phyloP scores from a whole-genome alignment of 345 rosid genomes.

The Raphanus raphanistrum region DNA sequence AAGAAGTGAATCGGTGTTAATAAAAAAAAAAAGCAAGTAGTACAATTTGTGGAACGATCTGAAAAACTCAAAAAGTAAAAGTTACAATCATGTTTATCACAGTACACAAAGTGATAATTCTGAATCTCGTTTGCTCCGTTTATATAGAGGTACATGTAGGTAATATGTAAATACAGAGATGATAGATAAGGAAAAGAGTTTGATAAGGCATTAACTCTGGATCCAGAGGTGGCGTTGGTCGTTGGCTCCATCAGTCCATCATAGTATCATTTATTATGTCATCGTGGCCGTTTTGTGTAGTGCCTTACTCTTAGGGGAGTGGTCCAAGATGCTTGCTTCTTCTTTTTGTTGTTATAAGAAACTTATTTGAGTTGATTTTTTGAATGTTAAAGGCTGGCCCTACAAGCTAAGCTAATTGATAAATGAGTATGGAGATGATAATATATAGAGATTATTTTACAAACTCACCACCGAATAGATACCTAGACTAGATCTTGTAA shows the following conservation, averaged over 20 bases:
- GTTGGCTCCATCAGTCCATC: slow-evolving; percentile 14
- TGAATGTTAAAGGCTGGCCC: not conserved
- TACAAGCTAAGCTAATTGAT: not conserved
- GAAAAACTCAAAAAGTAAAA: not conserved
- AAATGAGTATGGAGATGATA: not conserved
- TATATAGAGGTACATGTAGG: slow-evolving; percentile 4
- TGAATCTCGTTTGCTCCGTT: not conserved
- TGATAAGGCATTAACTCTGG: slow-evolving; percentile 26
- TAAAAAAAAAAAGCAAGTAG: not conserved
- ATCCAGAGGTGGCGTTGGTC: slow-evolving; percentile 20
- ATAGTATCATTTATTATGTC: slow-evolving; percentile 12
- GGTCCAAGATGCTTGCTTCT: not conserved
- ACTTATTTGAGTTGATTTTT: not conserved
- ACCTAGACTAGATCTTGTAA: not conserved
- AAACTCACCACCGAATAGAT: not conserved
- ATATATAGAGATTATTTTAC: not conserved
- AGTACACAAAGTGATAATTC: not conserved
- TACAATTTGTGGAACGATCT: not conserved
- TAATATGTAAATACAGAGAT: slow-evolving; percentile 2
- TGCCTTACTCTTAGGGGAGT: not conserved
- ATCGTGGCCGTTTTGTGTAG: slow-evolving; percentile 14
- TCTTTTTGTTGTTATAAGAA: slow-evolving; percentile 5
- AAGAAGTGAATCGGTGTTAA: not conserved
- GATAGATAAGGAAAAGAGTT: not conserved
- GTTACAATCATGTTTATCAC: not conserved